Evolutionary conservation across 2,329 filamentous ascomycete genomes (phyloP).

Genomic region (Diaporthe amygdali): DNA sequence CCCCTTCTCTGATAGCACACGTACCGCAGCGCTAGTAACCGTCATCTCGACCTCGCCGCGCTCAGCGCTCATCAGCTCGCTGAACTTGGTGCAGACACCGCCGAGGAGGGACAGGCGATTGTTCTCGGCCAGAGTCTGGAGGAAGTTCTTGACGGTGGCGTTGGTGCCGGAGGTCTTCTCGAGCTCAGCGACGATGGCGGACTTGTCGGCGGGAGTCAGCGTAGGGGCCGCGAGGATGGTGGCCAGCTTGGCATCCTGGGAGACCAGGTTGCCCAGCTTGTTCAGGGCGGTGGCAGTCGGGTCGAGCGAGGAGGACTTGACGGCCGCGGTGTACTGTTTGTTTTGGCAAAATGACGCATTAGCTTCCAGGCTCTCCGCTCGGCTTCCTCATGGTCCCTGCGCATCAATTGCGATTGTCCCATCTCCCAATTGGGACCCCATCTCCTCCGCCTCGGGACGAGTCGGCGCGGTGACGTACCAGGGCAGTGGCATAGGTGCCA

Average conservation of each 20-base stretch:
- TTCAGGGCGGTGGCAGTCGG: constrained; percentile 80
- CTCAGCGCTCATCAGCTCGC: constrained; percentile 82
- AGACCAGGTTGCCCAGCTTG: constrained; percentile 72
- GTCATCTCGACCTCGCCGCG: constrained; percentile 92
- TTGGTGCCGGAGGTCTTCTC: constrained; percentile 77
- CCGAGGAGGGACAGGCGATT: constrained; percentile 87
- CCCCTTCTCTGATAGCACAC: constrained; percentile 36
- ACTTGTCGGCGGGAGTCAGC: constrained; percentile 80
- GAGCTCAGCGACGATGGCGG: constrained; percentile 84
- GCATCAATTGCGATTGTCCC: constrained; percentile 1
- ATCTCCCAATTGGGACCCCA: background rate
- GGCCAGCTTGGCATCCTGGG: constrained; percentile 82
- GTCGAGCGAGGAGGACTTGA: constrained; percentile 87
- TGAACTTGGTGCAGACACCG: constrained; percentile 87
- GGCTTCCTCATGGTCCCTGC: constrained; percentile 3
- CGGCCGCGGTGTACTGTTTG: constrained; percentile 91
- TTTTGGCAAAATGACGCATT: constrained; percentile 43
- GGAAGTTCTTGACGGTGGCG: constrained; percentile 92
- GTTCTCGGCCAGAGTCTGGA: constrained; percentile 89
- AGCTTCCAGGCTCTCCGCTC: constrained; percentile 24
- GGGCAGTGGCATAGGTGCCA: constrained; percentile 96
- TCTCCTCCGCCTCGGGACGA: constrained; percentile 18
- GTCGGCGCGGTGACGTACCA: constrained; percentile 69
- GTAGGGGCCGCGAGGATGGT: constrained; percentile 81
- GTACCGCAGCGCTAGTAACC: constrained; percentile 88